phyloP scores from a whole-genome alignment of 345 rosid genomes.

The Pugionium dolabratum region DNA sequence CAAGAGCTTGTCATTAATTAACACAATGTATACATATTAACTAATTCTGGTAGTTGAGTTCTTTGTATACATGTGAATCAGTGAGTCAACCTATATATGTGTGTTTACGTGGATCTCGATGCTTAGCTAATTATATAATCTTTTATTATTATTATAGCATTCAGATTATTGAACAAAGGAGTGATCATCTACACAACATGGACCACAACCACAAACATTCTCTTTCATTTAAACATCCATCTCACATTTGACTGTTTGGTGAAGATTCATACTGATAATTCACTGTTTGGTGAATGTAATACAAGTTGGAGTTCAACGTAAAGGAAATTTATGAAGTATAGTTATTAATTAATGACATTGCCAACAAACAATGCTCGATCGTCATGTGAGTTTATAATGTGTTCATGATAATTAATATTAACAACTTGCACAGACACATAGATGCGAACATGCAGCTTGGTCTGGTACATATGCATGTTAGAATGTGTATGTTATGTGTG shows the following conservation, averaged over 20 bases:
- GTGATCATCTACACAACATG: slow-evolving; percentile 2
- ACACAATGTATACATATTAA: background rate
- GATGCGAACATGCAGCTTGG: slow-evolving; percentile 22
- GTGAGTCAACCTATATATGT: background rate
- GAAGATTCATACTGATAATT: background rate
- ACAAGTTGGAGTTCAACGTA: background rate
- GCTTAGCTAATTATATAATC: too few relatives aligned
- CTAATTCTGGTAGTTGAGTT: background rate
- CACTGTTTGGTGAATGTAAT: slow-evolving; percentile 3
- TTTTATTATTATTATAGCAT: too few relatives aligned
- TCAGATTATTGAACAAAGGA: background rate
- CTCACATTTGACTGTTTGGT: slow-evolving; percentile 9
- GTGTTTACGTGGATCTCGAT: slow-evolving; percentile 13
- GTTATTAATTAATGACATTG: background rate
- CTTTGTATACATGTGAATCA: background rate
- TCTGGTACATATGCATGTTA: slow-evolving; percentile 21
- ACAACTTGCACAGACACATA: slow-evolving; percentile 19
- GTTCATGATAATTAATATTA: background rate
- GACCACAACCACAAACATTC: slow-evolving; percentile 6
- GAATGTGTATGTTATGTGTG: slow-evolving; percentile 20
- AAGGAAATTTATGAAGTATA: slow-evolving; percentile 2
- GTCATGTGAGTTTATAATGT: slow-evolving; percentile 1
- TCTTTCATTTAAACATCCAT: slow-evolving; percentile 8
- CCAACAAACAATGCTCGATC: slow-evolving; percentile 4
- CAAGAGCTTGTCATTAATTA: background rate